Base-by-base conservation (phyloP, 768 basidiomycete species). In the Macrolepiota albuminosa region DNA sequence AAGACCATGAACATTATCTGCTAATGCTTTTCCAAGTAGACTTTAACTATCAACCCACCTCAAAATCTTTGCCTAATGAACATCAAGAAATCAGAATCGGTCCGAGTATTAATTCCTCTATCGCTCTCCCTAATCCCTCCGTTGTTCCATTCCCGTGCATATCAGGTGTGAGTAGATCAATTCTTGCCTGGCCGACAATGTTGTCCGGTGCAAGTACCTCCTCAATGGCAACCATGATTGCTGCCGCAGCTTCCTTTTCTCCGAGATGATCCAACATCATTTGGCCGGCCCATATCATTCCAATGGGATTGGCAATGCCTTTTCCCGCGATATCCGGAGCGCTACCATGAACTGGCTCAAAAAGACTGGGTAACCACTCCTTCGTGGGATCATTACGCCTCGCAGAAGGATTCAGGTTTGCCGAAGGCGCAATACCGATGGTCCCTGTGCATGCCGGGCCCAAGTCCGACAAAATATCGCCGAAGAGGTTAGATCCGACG, bases 261-360 rank as follows among this genome's bases (percentile, higher is more conserved):
- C 69, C 80, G 60, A 72, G 69, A 61, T 73, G 70, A 40, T 75
- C 79, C 70, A 70, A 71, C 79, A 84, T 75, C 83, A 84, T 83
- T 70, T 82, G 81, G 24, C 78, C 75, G 0, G 80, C 80, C 83
- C 81, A 83, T 57, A 84, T 81, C 68, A 82, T 81, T 5, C 77
- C 83, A 21, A 84, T 71, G 1, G 83, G 83, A 62, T 84, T 84
- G 1, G 83, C 80, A 42, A 83, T 78, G 0, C 78, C 79, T 65
- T 74, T 76, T 18, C 82, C 82, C 11, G 77, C 79, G 59, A 84
- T 84, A 65, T 84, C 83, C 14, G 82, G 82, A 1, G 83, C 83
- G 33, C 81, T 80, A 14, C 83, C 83, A 61, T 84, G 82, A 11
- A 84, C 79, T 6, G 83, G 81, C 63, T 83, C 82, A 61, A 83